Conservation (phyloP, 257 asterid species). For the Capsicum rhomboideum region DNA sequence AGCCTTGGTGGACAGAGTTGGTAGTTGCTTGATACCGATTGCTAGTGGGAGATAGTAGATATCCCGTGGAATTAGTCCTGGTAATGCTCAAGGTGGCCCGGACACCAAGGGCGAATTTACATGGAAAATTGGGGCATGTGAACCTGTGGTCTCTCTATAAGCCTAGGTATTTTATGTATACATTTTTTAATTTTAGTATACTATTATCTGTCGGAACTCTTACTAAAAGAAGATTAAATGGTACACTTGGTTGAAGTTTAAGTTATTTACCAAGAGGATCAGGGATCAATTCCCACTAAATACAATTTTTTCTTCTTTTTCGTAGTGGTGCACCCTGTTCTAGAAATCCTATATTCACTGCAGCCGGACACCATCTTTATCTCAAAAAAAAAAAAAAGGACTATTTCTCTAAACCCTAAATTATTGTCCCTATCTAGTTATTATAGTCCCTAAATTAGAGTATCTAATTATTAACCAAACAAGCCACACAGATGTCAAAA, state of each 20-base stretch:
- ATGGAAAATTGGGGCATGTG: background rate
- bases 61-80: no score
- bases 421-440: background rate
- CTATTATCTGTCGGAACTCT: background rate
- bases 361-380: no score
- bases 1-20: no score
- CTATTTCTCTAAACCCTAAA: background rate
- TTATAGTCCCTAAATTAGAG: no score
- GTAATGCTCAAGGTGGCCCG: no score
- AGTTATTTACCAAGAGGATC: background rate
- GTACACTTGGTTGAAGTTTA: background rate
- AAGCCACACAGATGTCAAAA: background rate
- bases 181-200: background rate
- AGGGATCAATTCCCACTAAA: background rate
- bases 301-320: background rate
- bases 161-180: background rate
- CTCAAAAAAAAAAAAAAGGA: no score
- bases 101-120: background rate
- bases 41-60: no score
- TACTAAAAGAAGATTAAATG: background rate
- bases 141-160: background rate
- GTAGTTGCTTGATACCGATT: no score
- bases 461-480: background rate
- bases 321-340: background rate
- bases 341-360: background rate